Conservation (phyloP, 2,329 filamentous ascomycete genomes). For the Diaporthe batatas region DNA sequence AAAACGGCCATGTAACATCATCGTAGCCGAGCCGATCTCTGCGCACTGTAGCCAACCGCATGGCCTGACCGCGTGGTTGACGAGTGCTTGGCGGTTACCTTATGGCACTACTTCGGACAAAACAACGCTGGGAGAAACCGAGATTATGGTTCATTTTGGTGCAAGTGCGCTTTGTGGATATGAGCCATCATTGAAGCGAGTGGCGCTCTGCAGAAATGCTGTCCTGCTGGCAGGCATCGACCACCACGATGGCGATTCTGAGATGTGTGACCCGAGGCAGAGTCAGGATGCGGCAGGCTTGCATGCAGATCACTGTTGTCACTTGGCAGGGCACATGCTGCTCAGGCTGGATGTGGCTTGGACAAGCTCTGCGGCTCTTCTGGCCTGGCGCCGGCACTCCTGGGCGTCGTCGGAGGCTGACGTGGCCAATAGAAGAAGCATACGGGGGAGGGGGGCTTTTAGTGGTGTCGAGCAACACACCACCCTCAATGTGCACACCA, state of each 20-base stretch:
- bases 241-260: background rate
- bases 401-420: constrained; percentile 18
- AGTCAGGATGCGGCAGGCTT: constrained; percentile 6
- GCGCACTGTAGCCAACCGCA: background rate
- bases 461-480: constrained; percentile 23
- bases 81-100: background rate
- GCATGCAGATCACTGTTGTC: constrained; percentile 12
- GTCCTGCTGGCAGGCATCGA: background rate
- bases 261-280: background rate
- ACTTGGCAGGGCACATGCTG: background rate
- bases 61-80: constrained; percentile 21
- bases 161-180: background rate
- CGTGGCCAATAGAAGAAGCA: constrained; percentile 23
- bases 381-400: constrained; percentile 4
- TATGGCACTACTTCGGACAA: constrained; percentile 14
- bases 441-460: background rate
- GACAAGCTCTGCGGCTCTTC: constrained; percentile 30
- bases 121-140: constrained; percentile 1
- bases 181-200: background rate
- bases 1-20: background rate
- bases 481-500: background rate
- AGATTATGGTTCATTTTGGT: constrained; percentile 18
- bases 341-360: background rate
- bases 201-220: background rate
- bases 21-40: constrained; percentile 20